These are phyloP conservation scores for Fusarium falciforme DNA, from an alignment of 2,329 filamentous ascomycete species.

Conservation along the genomic window DNA sequence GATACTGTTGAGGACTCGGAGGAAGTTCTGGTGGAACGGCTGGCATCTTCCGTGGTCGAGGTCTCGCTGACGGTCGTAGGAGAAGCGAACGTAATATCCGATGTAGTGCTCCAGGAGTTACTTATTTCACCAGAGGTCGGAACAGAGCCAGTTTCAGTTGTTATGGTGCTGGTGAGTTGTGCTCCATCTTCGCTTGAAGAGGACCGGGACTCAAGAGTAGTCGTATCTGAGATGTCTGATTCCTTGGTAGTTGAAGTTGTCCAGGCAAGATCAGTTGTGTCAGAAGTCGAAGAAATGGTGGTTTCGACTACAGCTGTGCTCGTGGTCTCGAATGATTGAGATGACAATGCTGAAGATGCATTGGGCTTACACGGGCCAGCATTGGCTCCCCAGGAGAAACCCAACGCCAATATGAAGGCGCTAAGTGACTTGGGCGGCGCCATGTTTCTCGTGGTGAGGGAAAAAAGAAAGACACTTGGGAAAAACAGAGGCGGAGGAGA, in stretches of 20 bases:
- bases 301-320: background rate
- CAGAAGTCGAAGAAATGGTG: background rate
- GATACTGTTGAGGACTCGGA: background rate
- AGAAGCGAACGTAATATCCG: background rate
- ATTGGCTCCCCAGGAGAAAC: background rate
- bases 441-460: background rate
- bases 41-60: background rate
- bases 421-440: background rate
- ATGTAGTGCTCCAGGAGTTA: background rate
- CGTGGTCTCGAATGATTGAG: background rate
- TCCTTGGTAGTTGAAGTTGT: background rate
- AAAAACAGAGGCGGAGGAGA: background rate
- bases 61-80: background rate
- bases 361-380: background rate
- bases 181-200: background rate
- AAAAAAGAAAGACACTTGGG: background rate
- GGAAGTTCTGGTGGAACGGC: background rate
- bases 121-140: background rate
- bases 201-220: background rate
- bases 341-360: background rate
- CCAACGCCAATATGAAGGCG: background rate
- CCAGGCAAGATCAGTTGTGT: background rate
- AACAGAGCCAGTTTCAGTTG: background rate
- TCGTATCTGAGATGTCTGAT: background rate
- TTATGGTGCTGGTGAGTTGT: background rate